phyloP scores from a whole-genome alignment of 2,329 filamentous ascomycete genomes.

The Calonectria pauciramosa region DNA sequence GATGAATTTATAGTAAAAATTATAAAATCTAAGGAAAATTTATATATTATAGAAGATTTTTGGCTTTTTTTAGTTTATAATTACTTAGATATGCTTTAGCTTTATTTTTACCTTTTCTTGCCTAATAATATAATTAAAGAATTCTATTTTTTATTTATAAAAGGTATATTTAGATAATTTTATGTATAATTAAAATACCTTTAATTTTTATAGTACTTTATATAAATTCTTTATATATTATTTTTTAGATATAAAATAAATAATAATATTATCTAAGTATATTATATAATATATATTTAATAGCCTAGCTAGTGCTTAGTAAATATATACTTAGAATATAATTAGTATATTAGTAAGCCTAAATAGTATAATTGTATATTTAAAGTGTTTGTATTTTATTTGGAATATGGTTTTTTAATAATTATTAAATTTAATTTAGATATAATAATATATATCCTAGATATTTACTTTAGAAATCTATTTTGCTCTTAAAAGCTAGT shows the following conservation, averaged over 20 bases:
- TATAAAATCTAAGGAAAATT: conserved; percentile 23
- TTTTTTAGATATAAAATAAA: conserved; percentile 23
- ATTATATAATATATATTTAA: conserved; percentile 33
- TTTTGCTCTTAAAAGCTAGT: conserved; percentile 18
- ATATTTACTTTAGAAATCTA: conserved; percentile 28
- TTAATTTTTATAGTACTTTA: conserved; percentile 17
- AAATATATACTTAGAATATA: conserved; percentile 32
- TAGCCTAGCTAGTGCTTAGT: conserved; percentile 28
- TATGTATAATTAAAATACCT: conserved; percentile 23
- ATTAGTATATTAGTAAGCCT: conserved; percentile 29
- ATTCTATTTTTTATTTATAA: background rate
- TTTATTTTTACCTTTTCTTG: conserved; percentile 24
- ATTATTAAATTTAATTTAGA: conserved; percentile 26
- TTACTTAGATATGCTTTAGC: background rate
- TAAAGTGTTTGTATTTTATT: conserved; percentile 29
- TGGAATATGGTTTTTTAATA: conserved; percentile 29
- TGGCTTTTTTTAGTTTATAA: conserved; percentile 10
- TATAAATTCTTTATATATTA: conserved; percentile 29
- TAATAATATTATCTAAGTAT: conserved; percentile 35
- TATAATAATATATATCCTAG: conserved; percentile 28
- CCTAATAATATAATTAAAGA: background rate
- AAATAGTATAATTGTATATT: conserved; percentile 35
- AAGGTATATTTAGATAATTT: conserved; percentile 27
- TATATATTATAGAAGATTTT: conserved; percentile 16
- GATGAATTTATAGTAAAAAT: conserved; percentile 20